Conservation (phyloP, 441 rosid species). For the Flueggea neowawraea region DNA sequence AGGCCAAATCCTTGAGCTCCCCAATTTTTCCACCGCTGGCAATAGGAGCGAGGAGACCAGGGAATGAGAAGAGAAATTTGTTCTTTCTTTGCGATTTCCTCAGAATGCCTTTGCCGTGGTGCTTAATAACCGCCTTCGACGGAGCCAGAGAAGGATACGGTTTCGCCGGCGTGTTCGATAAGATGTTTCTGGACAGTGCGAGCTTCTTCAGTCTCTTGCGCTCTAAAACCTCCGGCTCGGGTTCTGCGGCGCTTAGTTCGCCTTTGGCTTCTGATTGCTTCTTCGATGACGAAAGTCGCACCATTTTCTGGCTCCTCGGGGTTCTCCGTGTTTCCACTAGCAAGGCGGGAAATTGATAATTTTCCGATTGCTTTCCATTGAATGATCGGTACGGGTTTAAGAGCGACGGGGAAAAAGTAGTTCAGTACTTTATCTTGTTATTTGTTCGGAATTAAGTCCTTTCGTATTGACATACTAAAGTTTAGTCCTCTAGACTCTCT, state of each 20-base stretch:
- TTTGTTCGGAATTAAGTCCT: too few species aligned
- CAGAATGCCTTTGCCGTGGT: constrained; percentile 76
- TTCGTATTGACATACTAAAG: too few species aligned
- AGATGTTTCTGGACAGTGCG: constrained; percentile 38
- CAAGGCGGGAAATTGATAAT: too few species aligned
- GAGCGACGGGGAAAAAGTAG: too few species aligned
- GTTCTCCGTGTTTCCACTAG: too few species aligned
- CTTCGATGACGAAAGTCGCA: constrained; percentile 4
- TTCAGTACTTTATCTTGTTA: too few species aligned
- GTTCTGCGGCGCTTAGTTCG: neutral
- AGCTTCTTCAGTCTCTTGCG: constrained; percentile 56
- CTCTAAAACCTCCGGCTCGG: constrained; percentile 25
- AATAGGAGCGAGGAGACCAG: constrained; percentile 78
- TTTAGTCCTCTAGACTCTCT: too few species aligned
- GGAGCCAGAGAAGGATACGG: constrained; percentile 42
- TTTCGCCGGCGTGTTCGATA: constrained; percentile 50
- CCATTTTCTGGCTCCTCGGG: neutral
- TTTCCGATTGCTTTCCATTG: too few species aligned
- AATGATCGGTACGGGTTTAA: too few species aligned
- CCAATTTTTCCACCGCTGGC: constrained; percentile 75
- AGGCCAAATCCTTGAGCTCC: constrained; percentile 71
- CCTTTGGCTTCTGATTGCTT: neutral
- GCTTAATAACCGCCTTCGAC: constrained; percentile 60
- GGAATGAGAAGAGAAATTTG: constrained; percentile 83
- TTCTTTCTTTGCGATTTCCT: constrained; percentile 85